Evolutionary conservation across 2,329 filamentous ascomycete species (phyloP).

Genomic region (Metarhizium album): DNA sequence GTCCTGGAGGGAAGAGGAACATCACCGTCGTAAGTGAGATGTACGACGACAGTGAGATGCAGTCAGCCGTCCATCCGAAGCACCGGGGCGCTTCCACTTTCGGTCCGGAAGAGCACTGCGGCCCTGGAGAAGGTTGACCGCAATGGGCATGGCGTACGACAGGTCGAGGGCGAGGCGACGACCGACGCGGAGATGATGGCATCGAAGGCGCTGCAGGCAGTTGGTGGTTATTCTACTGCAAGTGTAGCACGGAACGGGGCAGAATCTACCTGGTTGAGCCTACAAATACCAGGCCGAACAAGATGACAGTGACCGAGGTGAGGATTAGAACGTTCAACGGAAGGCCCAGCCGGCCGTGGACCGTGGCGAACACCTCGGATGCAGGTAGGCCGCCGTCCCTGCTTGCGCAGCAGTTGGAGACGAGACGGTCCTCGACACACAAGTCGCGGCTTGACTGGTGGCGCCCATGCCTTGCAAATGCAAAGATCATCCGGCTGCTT

Average conservation of each 20-base stretch:
- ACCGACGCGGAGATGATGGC: constrained; percentile 62
- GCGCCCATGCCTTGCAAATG: constrained; percentile 37
- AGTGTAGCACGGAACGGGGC: background rate
- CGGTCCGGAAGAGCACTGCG: constrained; percentile 50
- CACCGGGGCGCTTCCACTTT: constrained; percentile 20
- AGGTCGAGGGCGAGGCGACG: constrained; percentile 59
- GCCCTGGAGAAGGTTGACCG: constrained; percentile 56
- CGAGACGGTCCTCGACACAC: too few relatives aligned
- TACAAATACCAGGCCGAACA: constrained; percentile 61
- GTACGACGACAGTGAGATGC: constrained; percentile 48
- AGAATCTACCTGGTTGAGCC: constrained; percentile 39
- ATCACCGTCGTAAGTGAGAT: constrained; percentile 58
- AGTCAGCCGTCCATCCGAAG: constrained; percentile 26
- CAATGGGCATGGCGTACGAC: constrained; percentile 64
- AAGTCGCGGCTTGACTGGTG: too few relatives aligned
- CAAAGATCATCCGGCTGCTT: constrained; percentile 54
- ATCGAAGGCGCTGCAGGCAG: constrained; percentile 47
- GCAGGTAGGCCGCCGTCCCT: constrained; percentile 54
- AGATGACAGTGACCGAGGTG: constrained; percentile 47
- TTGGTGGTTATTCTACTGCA: background rate
- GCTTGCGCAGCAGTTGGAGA: background rate
- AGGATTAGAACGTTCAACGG: constrained; percentile 57
- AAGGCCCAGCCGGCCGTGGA: constrained; percentile 50
- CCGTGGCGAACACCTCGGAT: constrained; percentile 46
- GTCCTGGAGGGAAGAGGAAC: constrained; percentile 58